These are phyloP conservation scores for Pseudovirgaria hyperparasitica DNA, from an alignment of 2,329 filamentous ascomycete genomes.

Conservation along the genomic window DNA sequence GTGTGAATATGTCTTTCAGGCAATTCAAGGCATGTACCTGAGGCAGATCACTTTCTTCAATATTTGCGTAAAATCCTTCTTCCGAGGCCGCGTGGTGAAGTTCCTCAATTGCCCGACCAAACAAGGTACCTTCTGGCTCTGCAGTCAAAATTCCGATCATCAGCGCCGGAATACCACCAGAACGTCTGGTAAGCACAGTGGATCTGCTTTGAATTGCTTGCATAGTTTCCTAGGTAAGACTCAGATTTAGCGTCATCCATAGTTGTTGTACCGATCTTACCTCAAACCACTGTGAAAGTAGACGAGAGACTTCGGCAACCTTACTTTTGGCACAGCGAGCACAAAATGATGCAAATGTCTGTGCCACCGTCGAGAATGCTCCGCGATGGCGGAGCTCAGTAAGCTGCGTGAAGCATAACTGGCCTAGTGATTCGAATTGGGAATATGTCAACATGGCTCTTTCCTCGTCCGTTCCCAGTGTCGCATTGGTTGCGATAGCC, in stretches of 20 bases:
- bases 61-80: constrained; percentile 41
- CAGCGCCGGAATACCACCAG: constrained; percentile 80
- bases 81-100: constrained; percentile 47
- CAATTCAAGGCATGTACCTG: constrained; percentile 95
- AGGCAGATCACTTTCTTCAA: constrained; percentile 49
- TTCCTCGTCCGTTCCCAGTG: constrained; percentile 14
- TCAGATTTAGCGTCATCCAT: constrained; percentile 1
- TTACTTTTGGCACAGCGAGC: constrained; percentile 44
- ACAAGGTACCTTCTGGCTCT: constrained; percentile 41
- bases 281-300: constrained; percentile 58
- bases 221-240: constrained; percentile 42
- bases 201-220: constrained; percentile 60
- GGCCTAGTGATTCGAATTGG: constrained; percentile 54
- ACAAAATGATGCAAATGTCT: constrained; percentile 77
- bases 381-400: constrained; percentile 76
- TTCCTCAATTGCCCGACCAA: constrained; percentile 50
- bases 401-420: constrained; percentile 69
- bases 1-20: constrained; percentile 82
- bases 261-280: constrained; percentile 8
- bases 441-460: constrained; percentile 16
- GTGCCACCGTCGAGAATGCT: constrained; percentile 84
- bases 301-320: constrained; percentile 26
- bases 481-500: constrained; percentile 24
- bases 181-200: constrained; percentile 72
- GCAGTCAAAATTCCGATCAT: constrained; percentile 70